Base-by-base conservation (phyloP, 1,284 basidiomycete species). In the Rhodotorula sp. region DNA sequence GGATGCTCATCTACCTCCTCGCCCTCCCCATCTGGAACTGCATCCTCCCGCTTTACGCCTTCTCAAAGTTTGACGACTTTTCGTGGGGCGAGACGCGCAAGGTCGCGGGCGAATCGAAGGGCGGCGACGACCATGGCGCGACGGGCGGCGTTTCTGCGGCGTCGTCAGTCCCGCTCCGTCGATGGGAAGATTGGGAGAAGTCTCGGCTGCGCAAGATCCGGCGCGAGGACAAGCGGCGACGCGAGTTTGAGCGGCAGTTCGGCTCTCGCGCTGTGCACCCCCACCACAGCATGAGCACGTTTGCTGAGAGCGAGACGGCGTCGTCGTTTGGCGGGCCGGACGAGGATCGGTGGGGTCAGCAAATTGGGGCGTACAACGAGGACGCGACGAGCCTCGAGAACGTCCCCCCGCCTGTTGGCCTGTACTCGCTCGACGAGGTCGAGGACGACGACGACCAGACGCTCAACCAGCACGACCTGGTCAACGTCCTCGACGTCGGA, bases 41-140 rank as follows among this genome's bases (percentile, higher is more conserved):
- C 76, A 83, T 96, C 59, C 84, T 97, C 4, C 74, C 71, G 13
- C 54, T 94, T 8, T 97, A 97, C 81, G 90, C 94, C 34, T 98
- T 98, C 81, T 98, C 94, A 94, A 94, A 99, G 82, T 98, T 99
- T 81, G 96, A 99, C 78, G 96, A 99, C 81, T 96, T 97, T 80
- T 94, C 92, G 47, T 98, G 95, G 95, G 95, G 95, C 77, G 92
- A 97, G 81, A 99, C 95, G 78, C 94, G 96, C 77, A 94, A 94
- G 83, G 94, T 99, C 7, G 92, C 91, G 81, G 94, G 94, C 46
- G 93, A 95, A 81, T 82, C 80, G 74, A 58, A 92, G 90, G 78
- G 70, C 52, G 86, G 84, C 58, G 86, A 87, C 73, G 88, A 86
- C 13, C 93, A 96, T 77, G 90, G 87, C 31, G 86, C 85, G 26